Percentiles rank a stretch among this genome's conserved stretches.
phyloP scores from a whole-genome alignment of 257 asterid genomes.

The Linaria vulgaris region DNA sequence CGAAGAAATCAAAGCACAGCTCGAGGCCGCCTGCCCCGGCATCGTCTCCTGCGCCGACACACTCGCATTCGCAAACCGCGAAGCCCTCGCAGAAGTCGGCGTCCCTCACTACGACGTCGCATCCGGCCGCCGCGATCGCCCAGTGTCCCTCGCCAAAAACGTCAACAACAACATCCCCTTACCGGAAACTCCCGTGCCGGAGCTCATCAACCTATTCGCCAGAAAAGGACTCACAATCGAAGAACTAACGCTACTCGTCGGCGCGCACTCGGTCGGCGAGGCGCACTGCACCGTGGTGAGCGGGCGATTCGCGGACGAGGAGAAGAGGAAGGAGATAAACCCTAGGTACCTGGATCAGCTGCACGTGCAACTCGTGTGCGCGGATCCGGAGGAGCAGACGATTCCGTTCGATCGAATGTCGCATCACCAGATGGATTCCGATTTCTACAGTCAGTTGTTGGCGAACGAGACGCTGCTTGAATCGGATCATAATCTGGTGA shows the following conservation, averaged over 20 bases:
- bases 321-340: constrained; percentile 38
- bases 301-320: constrained; percentile 29
- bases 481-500: constrained; percentile 48
- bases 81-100: constrained; percentile 50
- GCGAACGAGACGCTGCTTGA: constrained; percentile 47
- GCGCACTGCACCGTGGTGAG: constrained; percentile 49
- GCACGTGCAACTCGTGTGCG: constrained; percentile 38
- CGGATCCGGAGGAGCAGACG: constrained; percentile 24
- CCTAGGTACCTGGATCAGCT: constrained; percentile 34
- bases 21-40: constrained; percentile 60
- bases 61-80: constrained; percentile 49
- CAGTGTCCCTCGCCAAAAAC: constrained; percentile 44
- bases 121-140: constrained; percentile 53
- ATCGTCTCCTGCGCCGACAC: constrained; percentile 65
- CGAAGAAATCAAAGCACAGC: constrained; percentile 42
- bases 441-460: constrained; percentile 46
- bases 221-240: constrained; percentile 47
- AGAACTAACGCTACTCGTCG: constrained; percentile 51
- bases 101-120: constrained; percentile 40
- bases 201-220: constrained; percentile 29
- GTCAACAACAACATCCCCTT: constrained; percentile 33
- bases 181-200: constrained; percentile 34
- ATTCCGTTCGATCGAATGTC: constrained; percentile 55
- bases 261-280: constrained; percentile 63
- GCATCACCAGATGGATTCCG: constrained; percentile 54